Base-by-base conservation (phyloP, 495 filamentous ascomycete species). In the Articulospora tetracladia region DNA sequence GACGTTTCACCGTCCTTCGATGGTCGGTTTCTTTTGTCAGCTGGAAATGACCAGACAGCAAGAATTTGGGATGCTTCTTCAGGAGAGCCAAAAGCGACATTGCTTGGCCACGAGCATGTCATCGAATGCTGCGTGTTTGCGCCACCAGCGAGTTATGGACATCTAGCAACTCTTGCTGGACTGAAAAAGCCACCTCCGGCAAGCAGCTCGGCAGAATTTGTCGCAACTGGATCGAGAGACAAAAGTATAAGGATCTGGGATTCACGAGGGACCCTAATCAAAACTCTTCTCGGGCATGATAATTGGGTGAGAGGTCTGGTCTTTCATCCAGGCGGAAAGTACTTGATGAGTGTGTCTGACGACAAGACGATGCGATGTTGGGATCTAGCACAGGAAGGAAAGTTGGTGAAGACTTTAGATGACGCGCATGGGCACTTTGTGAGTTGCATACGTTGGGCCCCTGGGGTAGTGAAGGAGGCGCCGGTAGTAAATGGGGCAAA, bases 281-380 rank as follows among this genome's bases (percentile, higher is more conserved):
- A 92, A 72, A 95, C 90, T 1, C 78, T 98, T 8, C 72, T 87
- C 1, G 94, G 94, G 2, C 94, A 98, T 67, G 94, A 98, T 71
- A 98, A 97, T 69, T 98, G 94, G 94, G 88, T 98, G 0, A 84
- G 92, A 11, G 89, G 79, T 1, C 68, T 98, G 13, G 85, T 91
- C 19, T 98, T 96, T 71, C 94, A 98, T 64, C 94, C 94, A 0
- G 92, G 91, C 2, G 94, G 94, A 0, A 96, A 96, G 72, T 98
- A 94, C 64, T 79, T 98, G 1, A 73, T 98, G 19, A 91, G 86
- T 30, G 89, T 88, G 3, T 77, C 87, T 24, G 94, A 98, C 66
- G 94, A 98, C 70, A 96, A 96, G 72, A 93, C 91, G 13, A 76
- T 98, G 32, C 79, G 93, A 46, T 97, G 93, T 76, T 98, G 94